Evolutionary conservation across 2,329 filamentous ascomycete species (phyloP).

Genomic region (Ceratocystis harringtonii): DNA sequence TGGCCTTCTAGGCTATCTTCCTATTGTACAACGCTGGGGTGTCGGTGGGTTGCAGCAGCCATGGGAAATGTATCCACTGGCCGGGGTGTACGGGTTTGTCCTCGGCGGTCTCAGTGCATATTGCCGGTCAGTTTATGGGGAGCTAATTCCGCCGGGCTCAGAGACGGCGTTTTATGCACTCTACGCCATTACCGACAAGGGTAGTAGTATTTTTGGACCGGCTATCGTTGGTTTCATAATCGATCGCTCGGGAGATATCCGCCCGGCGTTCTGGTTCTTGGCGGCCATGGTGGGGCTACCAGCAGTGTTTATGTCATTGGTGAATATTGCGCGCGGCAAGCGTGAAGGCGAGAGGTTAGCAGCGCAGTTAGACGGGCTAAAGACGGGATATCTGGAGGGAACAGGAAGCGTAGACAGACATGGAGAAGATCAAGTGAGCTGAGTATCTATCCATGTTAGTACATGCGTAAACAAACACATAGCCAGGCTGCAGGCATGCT

Average conservation of each 20-base stretch:
- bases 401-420: too few species aligned
- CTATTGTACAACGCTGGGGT: slow-evolving; percentile 58
- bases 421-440: too few species aligned
- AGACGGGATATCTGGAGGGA: slow-evolving; percentile 20
- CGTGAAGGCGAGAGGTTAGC: slow-evolving; percentile 51
- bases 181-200: slow-evolving; percentile 96
- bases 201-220: slow-evolving; percentile 83
- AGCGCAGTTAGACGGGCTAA: slow-evolving; percentile 41
- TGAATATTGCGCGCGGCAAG: slow-evolving; percentile 70
- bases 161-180: slow-evolving; percentile 94
- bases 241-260: slow-evolving; percentile 64
- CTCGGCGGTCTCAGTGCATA: slow-evolving; percentile 86
- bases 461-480: too few species aligned
- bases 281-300: slow-evolving; percentile 72
- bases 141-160: slow-evolving; percentile 83
- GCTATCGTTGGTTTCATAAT: slow-evolving; percentile 89
- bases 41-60: slow-evolving; percentile 77
- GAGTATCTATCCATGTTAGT: too few species aligned
- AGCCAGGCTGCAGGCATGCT: too few species aligned
- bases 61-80: slow-evolving; percentile 93
- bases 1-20: slow-evolving; percentile 74
- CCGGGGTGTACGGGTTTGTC: slow-evolving; percentile 81
- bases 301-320: slow-evolving; percentile 67
- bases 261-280: slow-evolving; percentile 84
- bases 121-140: slow-evolving; percentile 81